A percentile compares a stretch with the other conserved stretches of the same genome.
Conservation (phyloP, 768 basidiomycete genomes). For the Boletus tomentosulus region DNA sequence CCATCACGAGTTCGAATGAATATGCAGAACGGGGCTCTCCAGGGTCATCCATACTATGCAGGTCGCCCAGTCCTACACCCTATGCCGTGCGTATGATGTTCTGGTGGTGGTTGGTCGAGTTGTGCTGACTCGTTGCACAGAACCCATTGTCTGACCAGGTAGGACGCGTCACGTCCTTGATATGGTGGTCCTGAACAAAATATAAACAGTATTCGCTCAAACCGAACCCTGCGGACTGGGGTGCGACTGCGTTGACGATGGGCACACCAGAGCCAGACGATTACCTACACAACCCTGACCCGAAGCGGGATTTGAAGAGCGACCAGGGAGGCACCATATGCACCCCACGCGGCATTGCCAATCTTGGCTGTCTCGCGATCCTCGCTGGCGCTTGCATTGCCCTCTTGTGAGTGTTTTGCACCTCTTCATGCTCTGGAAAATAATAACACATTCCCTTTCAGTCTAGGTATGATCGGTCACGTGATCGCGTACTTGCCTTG, state of each 20-base stretch:
- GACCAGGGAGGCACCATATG: conserved; percentile 57
- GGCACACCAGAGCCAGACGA: conserved; percentile 57
- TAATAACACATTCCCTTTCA: not conserved
- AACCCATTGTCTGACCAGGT: conserved; percentile 29
- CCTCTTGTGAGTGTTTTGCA: conserved; percentile 48
- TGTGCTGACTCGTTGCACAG: conserved; percentile 10
- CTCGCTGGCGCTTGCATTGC: conserved; percentile 45
- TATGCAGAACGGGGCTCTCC: conserved; percentile 15
- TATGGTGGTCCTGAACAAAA: not conserved
- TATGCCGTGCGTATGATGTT: conserved; percentile 19
- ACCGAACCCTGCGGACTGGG: conserved; percentile 46
- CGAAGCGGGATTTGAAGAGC: conserved; percentile 47
- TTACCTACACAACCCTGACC: conserved; percentile 60
- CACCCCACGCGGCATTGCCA: conserved; percentile 58
- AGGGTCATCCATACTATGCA: conserved; percentile 5
- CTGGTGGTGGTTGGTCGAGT: not conserved
- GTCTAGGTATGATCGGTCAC: conserved; percentile 11
- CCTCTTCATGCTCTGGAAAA: not conserved
- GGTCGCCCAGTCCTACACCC: conserved; percentile 27
- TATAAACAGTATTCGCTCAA: conserved; percentile 35
- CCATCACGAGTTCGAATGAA: conserved; percentile 16
- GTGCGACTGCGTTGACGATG: conserved; percentile 41
- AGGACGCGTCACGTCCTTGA: not conserved
- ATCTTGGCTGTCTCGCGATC: conserved; percentile 62
- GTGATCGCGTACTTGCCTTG: not conserved